Base-by-base conservation (phyloP, 345 rosid species). In the Hypericum perforatum region DNA sequence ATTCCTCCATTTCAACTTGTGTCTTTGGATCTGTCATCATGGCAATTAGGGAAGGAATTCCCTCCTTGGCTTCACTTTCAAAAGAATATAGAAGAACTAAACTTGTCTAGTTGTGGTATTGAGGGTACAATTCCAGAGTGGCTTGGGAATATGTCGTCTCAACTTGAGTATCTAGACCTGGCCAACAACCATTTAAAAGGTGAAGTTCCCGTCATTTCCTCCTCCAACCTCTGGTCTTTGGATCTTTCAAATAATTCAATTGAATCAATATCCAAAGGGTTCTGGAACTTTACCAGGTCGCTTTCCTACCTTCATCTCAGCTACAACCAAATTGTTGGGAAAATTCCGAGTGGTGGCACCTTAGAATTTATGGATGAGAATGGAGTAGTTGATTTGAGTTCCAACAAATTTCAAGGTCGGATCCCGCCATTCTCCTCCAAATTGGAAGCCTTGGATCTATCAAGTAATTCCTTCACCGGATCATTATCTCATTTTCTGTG, bases 31-130 rank as follows among this genome's bases (percentile, higher is more conserved):
- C 11, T 52, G 55, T 13, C 41, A 36, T 11, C 8, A 11, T 67
- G 72, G 67, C 16, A 52, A 8, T 11, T 71, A 12, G 76, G 76
- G 0, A 60, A 56, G 5, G 49, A 46, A 8, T 71, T 71, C 37
- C 76, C 72, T 0, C 38, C 3, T 0, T 67, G 76, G 70, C 53
- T 72, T 38, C 46, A 16, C 0, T 60, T 7, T 13, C 72, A 56
- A 39, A 63, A 53, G 22, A 11, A 9, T 8, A 59, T 52, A 29
- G 0, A 5, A 9, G n/a, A 29, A 16, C 58, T 72, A 11, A 63
- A 72, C 36, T 49, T 67, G 8, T 72, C 72, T 11, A 38, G 16
- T 12, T 7, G 41, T 11, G 55, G 55, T 16, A 63, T 71, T 29
- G 41, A 14, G 6, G 63, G 63, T 32, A 8, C 46, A 0, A 40